Evolutionary conservation across 2,329 filamentous ascomycete species (phyloP).

Genomic region (Trichocomaceae sp.): DNA sequence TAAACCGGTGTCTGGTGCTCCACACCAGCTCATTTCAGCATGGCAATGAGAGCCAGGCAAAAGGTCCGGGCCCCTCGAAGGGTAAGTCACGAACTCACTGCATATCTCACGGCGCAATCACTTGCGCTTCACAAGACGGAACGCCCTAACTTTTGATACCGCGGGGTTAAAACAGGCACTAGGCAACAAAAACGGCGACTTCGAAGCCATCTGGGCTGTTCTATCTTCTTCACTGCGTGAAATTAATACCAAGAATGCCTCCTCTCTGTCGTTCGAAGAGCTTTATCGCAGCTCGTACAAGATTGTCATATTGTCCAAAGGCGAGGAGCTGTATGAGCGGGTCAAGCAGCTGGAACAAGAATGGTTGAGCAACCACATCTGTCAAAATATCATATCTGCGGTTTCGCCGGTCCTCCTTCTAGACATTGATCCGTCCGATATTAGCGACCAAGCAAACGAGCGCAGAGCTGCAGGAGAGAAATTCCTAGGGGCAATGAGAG

Average conservation of each 20-base stretch:
- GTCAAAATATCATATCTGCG: conserved; percentile 61
- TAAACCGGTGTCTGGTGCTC: background rate
- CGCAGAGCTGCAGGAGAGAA: conserved; percentile 72
- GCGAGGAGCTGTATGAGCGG: conserved; percentile 69
- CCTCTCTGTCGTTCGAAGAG: conserved; percentile 85
- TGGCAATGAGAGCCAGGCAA: conserved; percentile 51
- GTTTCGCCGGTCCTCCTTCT: conserved; percentile 64
- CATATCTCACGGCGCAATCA: background rate
- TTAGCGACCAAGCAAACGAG: conserved; percentile 63
- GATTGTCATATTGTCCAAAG: conserved; percentile 83
- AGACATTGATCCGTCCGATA: conserved; percentile 39
- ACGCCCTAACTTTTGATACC: background rate
- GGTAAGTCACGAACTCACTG: conserved; percentile 43
- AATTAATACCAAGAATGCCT: conserved; percentile 89
- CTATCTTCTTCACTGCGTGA: conserved; percentile 71
- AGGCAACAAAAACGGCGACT: conserved; percentile 59
- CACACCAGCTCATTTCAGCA: conserved; percentile 20
- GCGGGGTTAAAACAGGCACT: conserved; percentile 45
- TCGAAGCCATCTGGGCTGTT: conserved; percentile 76
- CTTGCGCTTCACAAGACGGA: background rate
- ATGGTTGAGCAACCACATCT: conserved; percentile 72
- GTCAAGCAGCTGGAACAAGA: conserved; percentile 74
- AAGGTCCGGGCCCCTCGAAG: conserved; percentile 63
- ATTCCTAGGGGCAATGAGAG: conserved; percentile 69
- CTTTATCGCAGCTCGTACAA: conserved; percentile 92